Percentiles rank a stretch among this genome's conserved stretches.
phyloP scores from a whole-genome alignment of 2,329 filamentous ascomycete species.

The Calycina herbarum region DNA sequence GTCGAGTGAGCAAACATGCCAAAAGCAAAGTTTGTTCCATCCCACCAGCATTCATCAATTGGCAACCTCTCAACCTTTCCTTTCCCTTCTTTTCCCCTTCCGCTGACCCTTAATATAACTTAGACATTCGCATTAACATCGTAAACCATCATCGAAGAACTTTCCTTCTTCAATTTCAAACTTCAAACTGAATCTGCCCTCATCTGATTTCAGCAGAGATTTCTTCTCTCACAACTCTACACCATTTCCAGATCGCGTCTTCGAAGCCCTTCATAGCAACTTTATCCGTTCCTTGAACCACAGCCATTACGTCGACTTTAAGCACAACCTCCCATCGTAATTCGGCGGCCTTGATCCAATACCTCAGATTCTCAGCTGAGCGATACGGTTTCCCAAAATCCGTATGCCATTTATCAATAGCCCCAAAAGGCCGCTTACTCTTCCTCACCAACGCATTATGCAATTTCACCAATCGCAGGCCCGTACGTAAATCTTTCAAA shows the following conservation, averaged over 20 bases:
- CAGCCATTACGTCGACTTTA: constrained; percentile 79
- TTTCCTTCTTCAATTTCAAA: constrained; percentile 2
- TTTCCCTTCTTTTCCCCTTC: not conserved
- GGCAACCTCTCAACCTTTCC: no score
- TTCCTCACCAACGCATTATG: constrained; percentile 88
- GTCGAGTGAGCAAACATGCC: not conserved
- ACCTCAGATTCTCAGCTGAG: constrained; percentile 88
- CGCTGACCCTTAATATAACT: not conserved
- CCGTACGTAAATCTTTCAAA: constrained; percentile 71
- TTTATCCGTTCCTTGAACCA: constrained; percentile 71
- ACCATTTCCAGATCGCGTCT: constrained; percentile 80
- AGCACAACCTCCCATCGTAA: constrained; percentile 87
- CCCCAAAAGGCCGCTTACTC: constrained; percentile 82
- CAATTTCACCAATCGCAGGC: constrained; percentile 77
- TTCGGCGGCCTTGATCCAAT: constrained; percentile 95
- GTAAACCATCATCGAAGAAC: constrained; percentile 2
- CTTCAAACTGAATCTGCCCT: constrained; percentile 9
- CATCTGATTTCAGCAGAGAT: constrained; percentile 65
- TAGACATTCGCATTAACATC: constrained; percentile 8
- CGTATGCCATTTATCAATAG: constrained; percentile 86
- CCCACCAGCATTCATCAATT: not conserved
- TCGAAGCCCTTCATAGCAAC: constrained; percentile 82
- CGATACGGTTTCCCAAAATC: constrained; percentile 95
- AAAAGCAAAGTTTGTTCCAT: not conserved
- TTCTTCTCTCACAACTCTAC: constrained; percentile 77